Evolutionary conservation across 371 early-diverging fungal genomes (phyloP), one percentile per base, ranked within the genome.

Genomic region (Mortierella sp.): DNA sequence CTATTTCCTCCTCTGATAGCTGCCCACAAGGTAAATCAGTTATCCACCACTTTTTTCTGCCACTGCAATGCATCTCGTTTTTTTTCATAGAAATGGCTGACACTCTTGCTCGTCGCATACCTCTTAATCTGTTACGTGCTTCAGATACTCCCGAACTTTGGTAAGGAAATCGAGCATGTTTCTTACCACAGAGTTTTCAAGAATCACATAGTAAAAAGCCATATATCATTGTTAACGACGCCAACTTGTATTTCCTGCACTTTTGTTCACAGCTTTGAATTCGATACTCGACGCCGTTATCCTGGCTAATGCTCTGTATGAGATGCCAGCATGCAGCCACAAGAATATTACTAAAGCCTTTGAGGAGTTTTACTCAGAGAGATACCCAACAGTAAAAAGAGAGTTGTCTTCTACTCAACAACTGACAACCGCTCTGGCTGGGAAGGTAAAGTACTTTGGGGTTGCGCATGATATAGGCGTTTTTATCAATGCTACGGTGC

Each of bases 361-460:
- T 21, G 66, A 72, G 24, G 66, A 72, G 1, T 72, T 56, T 34
- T 60, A 61, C 23, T n/a, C 23, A 19, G 66, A 72, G 31, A 60
- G 72, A 8, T 64, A 39, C 44, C 72, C 72, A 0, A 48, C 50
- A 3, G 17, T 49, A 19, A 60, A 56, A 31, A 56, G 27, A 32
- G 72, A 72, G 12, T 49, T 72, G 26, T 42, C 31, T 6, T 12
- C 72, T 27, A 49, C n/a, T 27, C 72, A 65, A 31, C 61, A 72
- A 28, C 28, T 60, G 19, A 50, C 61, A 6, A 56, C 51, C 2
- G 49, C 65, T 39, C 19, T 72, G 46, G 65, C 57, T 28, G 72
- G 66, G 56, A 58, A 63, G 64, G 70, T 63, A 70, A 48, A 11
- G 15, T n/a, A n/a, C n/a, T n/a, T n/a, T n/a, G n/a, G n/a, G n/a